Conservation (phyloP, 192 early-diverging fungal genomes). For the Gigaspora rosea region DNA sequence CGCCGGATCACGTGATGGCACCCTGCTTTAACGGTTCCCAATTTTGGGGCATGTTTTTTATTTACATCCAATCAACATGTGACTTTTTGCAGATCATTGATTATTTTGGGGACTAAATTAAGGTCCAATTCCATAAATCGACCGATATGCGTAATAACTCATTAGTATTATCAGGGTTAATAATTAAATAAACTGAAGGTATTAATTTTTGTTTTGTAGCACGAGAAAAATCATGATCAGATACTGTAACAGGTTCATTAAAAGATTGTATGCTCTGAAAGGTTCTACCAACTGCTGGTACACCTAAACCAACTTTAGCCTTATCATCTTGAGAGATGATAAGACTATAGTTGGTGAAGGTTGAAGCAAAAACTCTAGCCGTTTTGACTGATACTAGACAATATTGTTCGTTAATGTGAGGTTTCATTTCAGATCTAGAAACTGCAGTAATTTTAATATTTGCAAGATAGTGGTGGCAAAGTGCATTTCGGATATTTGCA, state of each 20-base stretch:
- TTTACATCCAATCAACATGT: too few relatives aligned
- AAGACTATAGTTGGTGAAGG: neutral
- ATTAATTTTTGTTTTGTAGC: neutral
- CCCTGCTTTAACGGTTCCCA: too few relatives aligned
- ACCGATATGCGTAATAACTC: too few relatives aligned
- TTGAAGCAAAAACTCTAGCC: neutral
- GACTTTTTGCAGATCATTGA: too few relatives aligned
- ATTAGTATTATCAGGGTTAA: neutral
- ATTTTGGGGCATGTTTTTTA: too few relatives aligned
- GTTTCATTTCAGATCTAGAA: neutral
- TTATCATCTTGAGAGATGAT: conserved; percentile 8
- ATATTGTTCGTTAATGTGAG: conserved; percentile 1
- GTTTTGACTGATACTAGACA: neutral
- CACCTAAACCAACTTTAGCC: neutral
- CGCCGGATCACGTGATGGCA: too few relatives aligned
- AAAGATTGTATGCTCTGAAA: neutral
- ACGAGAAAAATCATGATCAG: neutral
- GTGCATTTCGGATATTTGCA: neutral
- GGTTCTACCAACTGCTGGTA: neutral
- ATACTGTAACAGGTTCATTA: neutral
- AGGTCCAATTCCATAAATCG: too few relatives aligned
- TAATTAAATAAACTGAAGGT: conserved; percentile 1
- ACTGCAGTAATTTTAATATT: neutral
- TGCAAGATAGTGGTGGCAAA: neutral
- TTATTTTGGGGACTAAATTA: too few relatives aligned